These are phyloP conservation scores for Cryptococcus sp. DNA, from an alignment of 1,284 basidiomycete genomes.

Conservation along the genomic window DNA sequence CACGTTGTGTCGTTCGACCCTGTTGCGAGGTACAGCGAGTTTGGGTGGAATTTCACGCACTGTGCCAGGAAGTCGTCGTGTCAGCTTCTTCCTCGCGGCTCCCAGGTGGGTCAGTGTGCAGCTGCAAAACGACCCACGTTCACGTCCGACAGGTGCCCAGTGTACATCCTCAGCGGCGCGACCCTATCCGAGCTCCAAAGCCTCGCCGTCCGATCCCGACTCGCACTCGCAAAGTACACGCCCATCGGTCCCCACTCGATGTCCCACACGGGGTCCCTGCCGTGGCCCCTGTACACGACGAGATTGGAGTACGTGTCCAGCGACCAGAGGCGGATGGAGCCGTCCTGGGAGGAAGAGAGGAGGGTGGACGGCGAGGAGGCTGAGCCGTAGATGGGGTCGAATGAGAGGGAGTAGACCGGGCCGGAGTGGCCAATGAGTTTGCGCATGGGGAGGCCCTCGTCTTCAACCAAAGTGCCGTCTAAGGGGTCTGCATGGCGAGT, in stretches of 20 bases:
- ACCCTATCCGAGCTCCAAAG: slow-evolving; percentile 94
- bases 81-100: slow-evolving; percentile 1
- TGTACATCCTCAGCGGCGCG: slow-evolving; percentile 85
- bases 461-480: slow-evolving; percentile 55
- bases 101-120: too few species aligned
- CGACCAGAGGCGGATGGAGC: slow-evolving; percentile 89
- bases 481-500: slow-evolving; percentile 22
- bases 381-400: slow-evolving; percentile 87
- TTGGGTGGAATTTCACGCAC: slow-evolving; percentile 96
- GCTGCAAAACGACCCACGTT: slow-evolving; percentile 63
- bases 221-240: slow-evolving; percentile 96
- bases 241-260: slow-evolving; percentile 97
- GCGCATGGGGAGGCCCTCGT: slow-evolving; percentile 73
- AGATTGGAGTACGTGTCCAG: slow-evolving; percentile 91
- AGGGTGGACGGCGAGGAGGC: slow-evolving; percentile 80
- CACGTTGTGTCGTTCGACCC: slow-evolving; percentile 95
- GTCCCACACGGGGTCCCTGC: slow-evolving; percentile 95
- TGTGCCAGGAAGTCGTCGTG: slow-evolving; percentile 40
- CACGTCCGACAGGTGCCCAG: slow-evolving; percentile 94
- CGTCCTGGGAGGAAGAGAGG: slow-evolving; percentile 89
- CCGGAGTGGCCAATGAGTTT: slow-evolving; percentile 96
- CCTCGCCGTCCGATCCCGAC: slow-evolving; percentile 88
- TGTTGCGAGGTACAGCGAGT: slow-evolving; percentile 94
- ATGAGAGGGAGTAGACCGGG: slow-evolving; percentile 89
- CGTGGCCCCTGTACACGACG: slow-evolving; percentile 89